phyloP scores from a whole-genome alignment of 2,329 filamentous ascomycete genomes.

The Calonectria montana region DNA sequence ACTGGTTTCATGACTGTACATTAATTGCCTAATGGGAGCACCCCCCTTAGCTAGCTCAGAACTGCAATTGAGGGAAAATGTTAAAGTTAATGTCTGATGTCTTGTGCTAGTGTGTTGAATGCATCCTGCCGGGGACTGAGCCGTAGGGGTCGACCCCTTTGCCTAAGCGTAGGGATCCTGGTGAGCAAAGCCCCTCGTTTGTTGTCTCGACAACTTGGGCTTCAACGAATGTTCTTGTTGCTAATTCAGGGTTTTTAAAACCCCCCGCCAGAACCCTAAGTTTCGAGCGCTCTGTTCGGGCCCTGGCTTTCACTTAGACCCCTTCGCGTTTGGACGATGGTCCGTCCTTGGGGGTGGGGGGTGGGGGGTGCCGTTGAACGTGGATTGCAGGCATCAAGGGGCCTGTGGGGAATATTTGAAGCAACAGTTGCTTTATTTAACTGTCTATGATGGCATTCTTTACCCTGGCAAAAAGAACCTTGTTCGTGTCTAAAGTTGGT shows the following conservation, averaged over 20 bases:
- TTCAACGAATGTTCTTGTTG: neutral
- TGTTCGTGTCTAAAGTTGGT: neutral
- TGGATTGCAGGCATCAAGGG: neutral
- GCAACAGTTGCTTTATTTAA: neutral
- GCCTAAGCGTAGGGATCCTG: neutral
- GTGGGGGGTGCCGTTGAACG: neutral
- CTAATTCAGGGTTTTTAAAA: neutral
- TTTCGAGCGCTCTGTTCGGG: neutral
- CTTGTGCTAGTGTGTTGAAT: neutral
- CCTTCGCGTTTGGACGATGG: conserved; percentile 5
- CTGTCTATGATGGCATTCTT: neutral
- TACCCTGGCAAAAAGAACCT: neutral
- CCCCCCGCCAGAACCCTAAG: neutral
- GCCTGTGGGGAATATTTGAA: neutral
- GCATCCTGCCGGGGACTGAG: neutral
- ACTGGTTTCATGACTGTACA: conserved; percentile 40
- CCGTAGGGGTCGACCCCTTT: neutral
- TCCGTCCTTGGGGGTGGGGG: neutral
- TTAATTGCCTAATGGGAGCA: conserved; percentile 30
- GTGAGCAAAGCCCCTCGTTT: neutral
- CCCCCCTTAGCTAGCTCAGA: conserved; percentile 38
- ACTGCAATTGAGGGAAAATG: conserved; percentile 44
- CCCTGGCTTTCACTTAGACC: neutral
- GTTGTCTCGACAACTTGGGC: neutral
- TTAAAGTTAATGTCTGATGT: conserved; percentile 29